Conservation (phyloP, 78 protist species). For the Emiliania huxleyi region DNA sequence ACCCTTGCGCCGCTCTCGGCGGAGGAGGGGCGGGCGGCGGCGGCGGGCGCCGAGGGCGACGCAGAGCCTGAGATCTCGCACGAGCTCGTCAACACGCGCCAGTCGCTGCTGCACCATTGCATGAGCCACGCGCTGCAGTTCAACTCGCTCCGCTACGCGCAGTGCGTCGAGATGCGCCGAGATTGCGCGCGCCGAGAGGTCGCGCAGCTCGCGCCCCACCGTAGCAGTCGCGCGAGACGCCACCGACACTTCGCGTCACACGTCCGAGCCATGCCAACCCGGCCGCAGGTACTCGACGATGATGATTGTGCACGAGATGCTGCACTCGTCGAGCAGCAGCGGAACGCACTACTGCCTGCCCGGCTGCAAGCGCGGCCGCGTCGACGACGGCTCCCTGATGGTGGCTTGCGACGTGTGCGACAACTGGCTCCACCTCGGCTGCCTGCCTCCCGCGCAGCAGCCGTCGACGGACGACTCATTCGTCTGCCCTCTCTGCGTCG, state of each 20-base stretch:
- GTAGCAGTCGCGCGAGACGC: no score
- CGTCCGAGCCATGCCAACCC: no score
- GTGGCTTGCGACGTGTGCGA: conserved; percentile 7
- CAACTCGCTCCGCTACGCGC: conserved; percentile 5
- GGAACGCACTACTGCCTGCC: background rate
- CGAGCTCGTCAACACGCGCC: background rate
- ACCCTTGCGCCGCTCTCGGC: background rate
- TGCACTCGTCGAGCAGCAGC: background rate
- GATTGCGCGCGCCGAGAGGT: no score
- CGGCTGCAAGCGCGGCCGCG: background rate
- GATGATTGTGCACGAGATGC: background rate
- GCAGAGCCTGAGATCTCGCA: background rate
- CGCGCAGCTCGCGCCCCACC: no score
- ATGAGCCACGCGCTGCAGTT: background rate
- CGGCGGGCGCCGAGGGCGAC: background rate
- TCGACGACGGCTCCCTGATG: background rate
- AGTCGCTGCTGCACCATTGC: background rate
- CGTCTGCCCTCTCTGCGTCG: background rate
- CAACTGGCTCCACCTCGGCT: background rate
- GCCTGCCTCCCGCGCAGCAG: background rate
- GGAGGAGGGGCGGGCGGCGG: no score
- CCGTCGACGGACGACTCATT: background rate
- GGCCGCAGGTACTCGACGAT: background rate
- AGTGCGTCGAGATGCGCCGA: background rate
- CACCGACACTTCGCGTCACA: no score